Evolutionary conservation across 1,284 basidiomycete species (phyloP), one percentile per base, ranked within the genome.

Genomic region (Moesziomyces sp.): DNA sequence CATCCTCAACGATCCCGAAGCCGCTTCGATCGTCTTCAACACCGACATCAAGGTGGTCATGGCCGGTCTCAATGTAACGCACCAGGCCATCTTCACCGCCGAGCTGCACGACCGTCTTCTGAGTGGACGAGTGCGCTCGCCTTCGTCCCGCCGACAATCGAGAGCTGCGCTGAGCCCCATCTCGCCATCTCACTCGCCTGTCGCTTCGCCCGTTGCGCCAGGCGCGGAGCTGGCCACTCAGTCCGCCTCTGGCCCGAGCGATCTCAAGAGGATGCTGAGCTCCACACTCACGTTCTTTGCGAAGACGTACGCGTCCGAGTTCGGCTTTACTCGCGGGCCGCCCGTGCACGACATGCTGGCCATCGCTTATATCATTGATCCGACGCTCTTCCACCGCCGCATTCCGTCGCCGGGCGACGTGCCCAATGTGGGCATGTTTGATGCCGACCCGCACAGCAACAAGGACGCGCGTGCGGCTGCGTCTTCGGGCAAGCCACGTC

Each of bases 31-130:
- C 52, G 72, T 80, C 40, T 79, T 74, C 54, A 61, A 79, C 60
- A 67, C 69, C 28, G 60, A 68, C 52, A 59, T 80, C 58, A 74
- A 72, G 24, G 73, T 77, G 19, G 74, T 78, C 53, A 80, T 80
- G 78, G 74, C 74, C 26, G 77, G 79, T 14, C 70, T 82, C 47
- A 80, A 82, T 44, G 75, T 82, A 5, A 80, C 80, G 4, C 80
- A 82, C 46, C 77, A 78, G 46, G 75, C 73, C 44, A 75, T 75
- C 51, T 78, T 78, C 46, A 71, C 66, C 4, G 67, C 69, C 35
- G 65, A 63, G n/a, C 65, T 73, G 2, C 76, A 76, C 58, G 65
- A 74, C 28, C 57, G 59, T 10, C 70, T 74, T 11, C 44, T 77
- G 6, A 60, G 67, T 1, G 46, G 52, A 24, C 47, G 44, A 30